These are phyloP conservation scores for Cercophora sp. DNA, from an alignment of 495 filamentous ascomycete genomes.

Conservation along the genomic window DNA sequence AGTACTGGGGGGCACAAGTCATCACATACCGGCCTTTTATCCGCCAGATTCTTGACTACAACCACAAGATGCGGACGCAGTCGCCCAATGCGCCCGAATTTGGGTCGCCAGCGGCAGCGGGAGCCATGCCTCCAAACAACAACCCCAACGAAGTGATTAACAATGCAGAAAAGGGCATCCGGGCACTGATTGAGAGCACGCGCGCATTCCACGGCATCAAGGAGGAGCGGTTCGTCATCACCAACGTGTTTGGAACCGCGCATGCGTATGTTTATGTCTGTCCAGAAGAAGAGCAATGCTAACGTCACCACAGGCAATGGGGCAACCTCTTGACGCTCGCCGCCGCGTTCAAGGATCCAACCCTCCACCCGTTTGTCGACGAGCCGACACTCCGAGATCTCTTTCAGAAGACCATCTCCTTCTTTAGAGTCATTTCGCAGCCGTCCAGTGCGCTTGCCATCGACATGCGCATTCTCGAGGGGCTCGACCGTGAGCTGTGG, in stretches of 20 bases:
- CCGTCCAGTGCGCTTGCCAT: slow-evolving; percentile 63
- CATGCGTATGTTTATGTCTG: slow-evolving; percentile 76
- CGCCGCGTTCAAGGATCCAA: slow-evolving; percentile 63
- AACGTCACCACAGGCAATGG: slow-evolving; percentile 90
- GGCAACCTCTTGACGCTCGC: slow-evolving; percentile 88
- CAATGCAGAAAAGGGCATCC: slow-evolving; percentile 56
- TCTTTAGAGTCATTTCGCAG: slow-evolving; percentile 58
- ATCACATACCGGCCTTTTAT: slow-evolving; percentile 86
- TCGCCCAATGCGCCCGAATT: slow-evolving; percentile 21
- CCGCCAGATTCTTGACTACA: slow-evolving; percentile 55
- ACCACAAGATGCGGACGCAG: slow-evolving; percentile 22
- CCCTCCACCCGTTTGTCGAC: slow-evolving; percentile 50
- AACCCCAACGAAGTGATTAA: slow-evolving; percentile 44
- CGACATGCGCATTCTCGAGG: slow-evolving; percentile 64
- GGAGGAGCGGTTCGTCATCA: slow-evolving; percentile 69
- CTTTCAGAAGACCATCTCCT: slow-evolving; percentile 62
- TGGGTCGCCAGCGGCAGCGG: background rate
- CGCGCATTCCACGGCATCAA: slow-evolving; percentile 73
- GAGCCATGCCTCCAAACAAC: background rate
- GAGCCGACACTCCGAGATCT: slow-evolving; percentile 47
- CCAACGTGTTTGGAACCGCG: slow-evolving; percentile 91
- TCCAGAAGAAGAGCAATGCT: too few species aligned
- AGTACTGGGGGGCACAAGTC: slow-evolving; percentile 88
- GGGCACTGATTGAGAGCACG: slow-evolving; percentile 79
- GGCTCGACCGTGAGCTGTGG: slow-evolving; percentile 53